Evolutionary conservation across 2,329 filamentous ascomycete species (phyloP), one percentile per base, ranked within the genome.

Genomic region (Dactylellina sp.): DNA sequence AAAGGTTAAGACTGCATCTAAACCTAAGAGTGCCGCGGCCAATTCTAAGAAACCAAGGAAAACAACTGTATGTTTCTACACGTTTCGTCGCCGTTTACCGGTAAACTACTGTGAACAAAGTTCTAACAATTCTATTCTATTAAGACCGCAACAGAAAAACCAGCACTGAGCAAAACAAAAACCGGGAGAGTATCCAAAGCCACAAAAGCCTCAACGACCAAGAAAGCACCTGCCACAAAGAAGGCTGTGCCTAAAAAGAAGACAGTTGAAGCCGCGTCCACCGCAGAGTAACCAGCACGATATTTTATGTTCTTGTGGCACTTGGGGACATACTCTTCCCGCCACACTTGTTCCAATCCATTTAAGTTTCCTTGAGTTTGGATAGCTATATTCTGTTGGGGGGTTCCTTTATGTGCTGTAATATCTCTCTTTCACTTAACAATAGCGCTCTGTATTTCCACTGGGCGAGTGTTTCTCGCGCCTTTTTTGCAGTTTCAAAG

Each of bases 21-120:
- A 72, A 25, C 53, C 68, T 0, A 72, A 72, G 46, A 55, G 24
- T n/a, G 28, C 68, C 5, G 55, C 56, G 16, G 71, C 71, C 0
- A 75, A 75, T 22, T 63, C 71, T 1, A 75, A 75, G 57, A 75
- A 75, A 25, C 59, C 71, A 1, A 62, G 71, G 28, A 75, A 68
- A 32, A 66, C 62, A 47, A 14, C 47, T 3, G 60, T 64, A 63
- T 11, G 52, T 46, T 9, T n/a, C n/a, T 28, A 18, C 7, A 32
- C 28, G 4, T 32, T 32, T 32, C 28, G 5, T 32, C 5, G 28
- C n/a, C n/a, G n/a, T n/a, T n/a, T n/a, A n/a, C n/a, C n/a, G n/a
- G n/a, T n/a, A n/a, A n/a, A n/a, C n/a, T n/a, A n/a, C n/a, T n/a
- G n/a, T n/a, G n/a, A n/a, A n/a, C n/a, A n/a, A n/a, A n/a, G n/a